These are phyloP conservation scores for Xylariaceae sp. DNA, from an alignment of 2,329 filamentous ascomycete species.

Conservation along the genomic window DNA sequence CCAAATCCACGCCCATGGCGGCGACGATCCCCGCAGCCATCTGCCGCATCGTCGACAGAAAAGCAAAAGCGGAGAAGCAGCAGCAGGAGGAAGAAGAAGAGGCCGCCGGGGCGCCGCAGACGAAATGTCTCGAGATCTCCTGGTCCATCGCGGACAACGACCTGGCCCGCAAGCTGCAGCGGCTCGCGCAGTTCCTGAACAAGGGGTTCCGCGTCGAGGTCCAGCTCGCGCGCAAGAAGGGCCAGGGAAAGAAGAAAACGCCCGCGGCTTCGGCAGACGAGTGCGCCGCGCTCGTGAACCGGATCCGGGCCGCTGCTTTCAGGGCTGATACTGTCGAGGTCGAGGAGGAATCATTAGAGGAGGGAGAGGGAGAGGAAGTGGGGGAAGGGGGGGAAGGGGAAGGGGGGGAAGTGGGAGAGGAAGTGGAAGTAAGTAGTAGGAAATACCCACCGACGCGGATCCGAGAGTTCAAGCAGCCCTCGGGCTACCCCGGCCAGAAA, in stretches of 20 bases:
- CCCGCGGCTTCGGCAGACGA: too few species aligned
- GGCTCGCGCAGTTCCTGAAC: conserved; percentile 61
- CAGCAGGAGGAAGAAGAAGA: conserved; percentile 37
- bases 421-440: conserved; percentile 36
- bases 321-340: too few species aligned
- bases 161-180: conserved; percentile 63
- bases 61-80: conserved; percentile 32
- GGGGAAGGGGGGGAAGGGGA: too few species aligned
- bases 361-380: too few species aligned
- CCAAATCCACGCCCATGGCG: conserved; percentile 25
- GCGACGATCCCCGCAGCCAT: conserved; percentile 33
- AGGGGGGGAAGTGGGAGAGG: too few species aligned
- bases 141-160: conserved; percentile 81
- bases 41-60: conserved; percentile 64
- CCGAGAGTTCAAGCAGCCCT: too few species aligned
- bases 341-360: too few species aligned
- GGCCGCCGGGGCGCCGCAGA: conserved; percentile 35
- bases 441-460: conserved; percentile 35
- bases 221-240: conserved; percentile 61
- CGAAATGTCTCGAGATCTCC: conserved; percentile 81
- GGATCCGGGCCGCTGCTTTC: too few species aligned
- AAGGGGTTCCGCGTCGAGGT: conserved; percentile 75
- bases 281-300: too few species aligned
- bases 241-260: conserved; percentile 54
- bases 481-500: conserved; percentile 31